These are phyloP conservation scores for Amborella trichopoda DNA, from an alignment of 164 flowering plant species.

Conservation along the genomic window DNA sequence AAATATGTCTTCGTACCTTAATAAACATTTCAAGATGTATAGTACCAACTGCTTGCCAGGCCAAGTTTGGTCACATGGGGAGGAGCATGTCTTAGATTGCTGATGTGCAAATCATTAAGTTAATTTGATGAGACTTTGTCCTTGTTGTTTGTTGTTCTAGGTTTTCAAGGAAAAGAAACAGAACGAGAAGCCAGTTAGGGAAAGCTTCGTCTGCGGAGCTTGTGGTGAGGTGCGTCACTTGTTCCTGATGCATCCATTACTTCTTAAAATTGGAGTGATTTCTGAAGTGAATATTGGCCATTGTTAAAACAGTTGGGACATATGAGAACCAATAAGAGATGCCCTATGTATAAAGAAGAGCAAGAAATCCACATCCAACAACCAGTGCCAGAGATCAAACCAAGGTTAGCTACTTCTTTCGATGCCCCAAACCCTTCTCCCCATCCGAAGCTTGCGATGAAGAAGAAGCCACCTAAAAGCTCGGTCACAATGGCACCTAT, in stretches of 20 bases:
- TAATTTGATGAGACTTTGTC: too few species aligned
- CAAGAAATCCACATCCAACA: conserved; percentile 37
- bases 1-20: too few species aligned
- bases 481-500: conserved; percentile 33
- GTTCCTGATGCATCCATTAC: too few species aligned
- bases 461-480: conserved; percentile 41
- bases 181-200: conserved; percentile 48
- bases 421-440: conserved; percentile 32
- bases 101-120: too few species aligned
- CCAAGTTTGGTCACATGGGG: too few species aligned
- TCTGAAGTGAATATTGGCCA: too few species aligned
- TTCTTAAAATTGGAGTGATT: too few species aligned
- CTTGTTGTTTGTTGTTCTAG: conserved; percentile 16
- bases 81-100: too few species aligned
- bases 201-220: conserved; percentile 85
- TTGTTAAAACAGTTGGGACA: conserved; percentile 70
- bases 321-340: conserved; percentile 96
- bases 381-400: conserved; percentile 32
- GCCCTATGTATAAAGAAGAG: conserved; percentile 88
- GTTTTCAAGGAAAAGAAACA: conserved; percentile 60
- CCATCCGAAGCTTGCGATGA: conserved; percentile 32
- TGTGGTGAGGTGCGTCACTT: conserved; percentile 74
- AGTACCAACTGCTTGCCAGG: too few species aligned
- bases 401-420: conserved; percentile 24
- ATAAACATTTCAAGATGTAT: too few species aligned